Evolutionary conservation across 345 rosid genomes (phyloP), one percentile per base, ranked within the genome.

Genomic region (Nephelium lappaceum): DNA sequence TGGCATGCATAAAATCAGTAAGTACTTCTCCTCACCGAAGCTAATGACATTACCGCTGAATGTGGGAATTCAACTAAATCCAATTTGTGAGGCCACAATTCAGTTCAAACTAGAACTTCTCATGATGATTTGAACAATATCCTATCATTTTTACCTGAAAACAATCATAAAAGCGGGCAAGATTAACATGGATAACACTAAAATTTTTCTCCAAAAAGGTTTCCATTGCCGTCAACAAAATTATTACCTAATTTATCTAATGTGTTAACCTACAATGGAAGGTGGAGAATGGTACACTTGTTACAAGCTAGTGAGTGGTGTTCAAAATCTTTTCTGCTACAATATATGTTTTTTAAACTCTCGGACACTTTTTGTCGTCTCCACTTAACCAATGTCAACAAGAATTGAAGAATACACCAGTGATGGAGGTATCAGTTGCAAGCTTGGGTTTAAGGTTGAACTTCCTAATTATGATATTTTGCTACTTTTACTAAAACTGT

Each of bases 11-110:
- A 31, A 31, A 31, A 31, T 31, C 1, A 31, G 36, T 31, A 31
- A 31, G 36, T 31, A 31, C 36, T 2, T 2, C 36, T 31, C 3
- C 55, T 5, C 14, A 31, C 36, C 36, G 2, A 31, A 1, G 36
- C 36, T 31, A 31, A 14, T 47, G 25, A 36, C 74, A 61, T 19
- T 71, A 31, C 0, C 5, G 25, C 63, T 53, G 3, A 69, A 24
- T 14, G 73, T 16, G 61, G 39, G 73, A 24, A 49, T 6, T 71
- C 60, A 5, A 24, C 19, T 71, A 49, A 71, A 49, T 27, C 61
- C 74, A 71, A 71, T 27, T 49, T 49, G 42, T 49, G 6, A 49
- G 74, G 62, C n/a, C 53, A 4, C 74, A 71, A 45, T 45, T 45
- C 1, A 45, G 51, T 45, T 45, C 51, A 45, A 45, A 11, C 12